These are phyloP conservation scores for Digitaria exilis DNA, from an alignment of 202 grass and related monocot species.

Conservation along the genomic window DNA sequence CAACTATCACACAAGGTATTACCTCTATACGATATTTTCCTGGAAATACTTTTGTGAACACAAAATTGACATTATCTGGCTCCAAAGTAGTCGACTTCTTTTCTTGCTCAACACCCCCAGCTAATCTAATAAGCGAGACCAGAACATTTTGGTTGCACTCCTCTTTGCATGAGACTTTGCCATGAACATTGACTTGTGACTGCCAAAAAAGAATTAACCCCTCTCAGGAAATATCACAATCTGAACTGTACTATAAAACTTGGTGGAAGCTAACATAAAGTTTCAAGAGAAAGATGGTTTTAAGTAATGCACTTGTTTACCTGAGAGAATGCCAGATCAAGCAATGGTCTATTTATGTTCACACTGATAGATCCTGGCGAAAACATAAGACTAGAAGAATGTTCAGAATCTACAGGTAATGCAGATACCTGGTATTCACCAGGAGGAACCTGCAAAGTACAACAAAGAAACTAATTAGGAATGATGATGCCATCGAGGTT, in stretches of 20 bases:
- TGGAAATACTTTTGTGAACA: constrained; percentile 88
- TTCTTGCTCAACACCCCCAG: constrained; percentile 58
- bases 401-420: constrained; percentile 70
- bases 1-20: constrained; percentile 29
- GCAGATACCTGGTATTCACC: constrained; percentile 81
- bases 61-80: constrained; percentile 69
- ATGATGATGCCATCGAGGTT: constrained; percentile 3
- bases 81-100: constrained; percentile 60
- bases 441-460: constrained; percentile 70
- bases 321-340: constrained; percentile 89
- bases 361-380: constrained; percentile 76
- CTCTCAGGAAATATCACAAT: constrained; percentile 33
- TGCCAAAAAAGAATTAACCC: constrained; percentile 44
- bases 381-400: constrained; percentile 75
- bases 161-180: constrained; percentile 86
- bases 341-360: constrained; percentile 76
- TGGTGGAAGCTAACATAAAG: constrained; percentile 5
- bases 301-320: constrained; percentile 45
- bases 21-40: constrained; percentile 95
- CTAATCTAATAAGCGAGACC: constrained; percentile 78
- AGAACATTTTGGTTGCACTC: constrained; percentile 71
- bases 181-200: constrained; percentile 94
- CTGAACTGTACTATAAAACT: constrained; percentile 7
- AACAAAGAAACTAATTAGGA: constrained; percentile 22
- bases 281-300: constrained; percentile 10